Base-by-base conservation (phyloP, 306 rosid species). In the Sechiopsis laciniata region DNA sequence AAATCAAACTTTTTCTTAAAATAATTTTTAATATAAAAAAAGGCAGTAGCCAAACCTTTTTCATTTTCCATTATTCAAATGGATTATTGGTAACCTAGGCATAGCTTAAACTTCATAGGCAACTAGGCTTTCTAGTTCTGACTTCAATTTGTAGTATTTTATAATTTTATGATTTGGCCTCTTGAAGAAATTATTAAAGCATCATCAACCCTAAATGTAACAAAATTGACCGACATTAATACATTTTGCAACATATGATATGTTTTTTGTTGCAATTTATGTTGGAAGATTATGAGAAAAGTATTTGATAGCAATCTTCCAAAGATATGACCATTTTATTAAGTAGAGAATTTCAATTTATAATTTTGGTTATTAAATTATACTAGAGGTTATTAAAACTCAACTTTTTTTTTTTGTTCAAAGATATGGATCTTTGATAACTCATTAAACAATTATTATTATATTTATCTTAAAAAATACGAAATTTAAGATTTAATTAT, bases 61-160 rank as follows among this genome's bases (percentile, higher is more conserved):
- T 52, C 2, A 60, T 60, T 13, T 10, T 60, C 8, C 6, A 60
- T 29, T 60, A 60, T 60, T 59, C 1, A 7, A 61, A 14, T 61
- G 2, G 22, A 62, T 32, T 15, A 32, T 32, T 16, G 13, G 2
- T 60, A 32, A 62, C 48, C 69, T 62, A 62, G 21, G 21, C 10
- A 7, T 16, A 32, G 22, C 69, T 40, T 61, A 29, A 32, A 8
- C 16, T 32, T 16, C 50, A 29, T 16, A 62, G 69, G 69, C 48
- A 32, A 7, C 4, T 29, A 62, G 69, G 48, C 69, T 62, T 62
- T 62, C 32, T 62, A 32, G 69, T 62, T 62, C 9, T 32, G 69
- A 62, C 69, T 62, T 62, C 7, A 32, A 32, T 62, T 62, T 32
- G 22, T 8, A 16, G 4, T 62, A 16, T 16, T 29, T 29, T 15